Evolutionary conservation across 169 alveolate genomes (phyloP).

Genomic region (Plasmodium reichenowi): DNA sequence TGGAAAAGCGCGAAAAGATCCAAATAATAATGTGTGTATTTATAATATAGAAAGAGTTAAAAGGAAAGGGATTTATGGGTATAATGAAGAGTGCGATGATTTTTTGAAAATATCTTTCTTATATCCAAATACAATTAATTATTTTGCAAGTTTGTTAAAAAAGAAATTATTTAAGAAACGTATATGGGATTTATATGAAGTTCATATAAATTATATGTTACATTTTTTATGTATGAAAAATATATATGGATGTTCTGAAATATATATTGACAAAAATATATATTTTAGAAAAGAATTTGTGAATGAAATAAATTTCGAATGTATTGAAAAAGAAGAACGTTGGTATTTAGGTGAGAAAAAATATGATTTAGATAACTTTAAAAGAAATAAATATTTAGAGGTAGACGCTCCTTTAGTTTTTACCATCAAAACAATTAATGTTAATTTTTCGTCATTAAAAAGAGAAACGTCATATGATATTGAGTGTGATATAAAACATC

Average conservation of each 20-base stretch:
- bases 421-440: conserved; percentile 51
- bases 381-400: conserved; percentile 56
- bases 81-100: conserved; percentile 43
- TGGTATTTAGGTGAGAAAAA: conserved; percentile 30
- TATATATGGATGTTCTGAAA: conserved; percentile 73
- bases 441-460: conserved; percentile 48
- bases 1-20: conserved; percentile 36
- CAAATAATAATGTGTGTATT: conserved; percentile 18
- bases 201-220: conserved; percentile 68
- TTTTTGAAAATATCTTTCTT: conserved; percentile 51
- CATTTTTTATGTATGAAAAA: conserved; percentile 66
- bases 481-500: conserved; percentile 68
- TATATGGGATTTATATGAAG: conserved; percentile 66
- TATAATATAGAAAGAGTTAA: conserved; percentile 70
- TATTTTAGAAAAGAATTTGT: conserved; percentile 58
- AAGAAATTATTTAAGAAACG: conserved; percentile 63
- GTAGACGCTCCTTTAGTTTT: conserved; percentile 34
- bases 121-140: conserved; percentile 42
- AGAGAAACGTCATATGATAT: conserved; percentile 63
- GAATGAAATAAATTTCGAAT: conserved; percentile 31
- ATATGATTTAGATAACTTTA: conserved; percentile 17
- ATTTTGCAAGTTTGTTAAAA: conserved; percentile 63
- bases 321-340: conserved; percentile 36
- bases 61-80: conserved; percentile 66
- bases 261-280: conserved; percentile 27